phyloP scores from a whole-genome alignment of 1,284 basidiomycete species.

The Golubevia pallescens region DNA sequence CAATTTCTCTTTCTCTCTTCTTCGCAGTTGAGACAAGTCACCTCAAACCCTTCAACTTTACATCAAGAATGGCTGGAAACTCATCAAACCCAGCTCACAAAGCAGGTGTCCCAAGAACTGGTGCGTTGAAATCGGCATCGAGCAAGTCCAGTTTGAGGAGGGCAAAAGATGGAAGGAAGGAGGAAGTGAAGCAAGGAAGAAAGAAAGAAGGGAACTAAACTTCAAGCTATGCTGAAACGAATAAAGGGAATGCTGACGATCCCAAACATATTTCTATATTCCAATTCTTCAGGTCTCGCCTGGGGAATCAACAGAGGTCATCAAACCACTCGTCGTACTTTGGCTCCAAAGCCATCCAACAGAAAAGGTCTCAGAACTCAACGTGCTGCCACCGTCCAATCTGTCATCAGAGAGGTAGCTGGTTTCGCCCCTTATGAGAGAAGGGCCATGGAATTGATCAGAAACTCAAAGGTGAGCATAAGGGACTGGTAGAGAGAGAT shows the following conservation, averaged over 20 bases:
- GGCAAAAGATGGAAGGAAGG: too few relatives aligned
- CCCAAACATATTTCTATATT: too few relatives aligned
- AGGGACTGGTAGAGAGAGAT: too few relatives aligned
- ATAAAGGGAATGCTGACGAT: too few relatives aligned
- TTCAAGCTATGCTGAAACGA: too few relatives aligned
- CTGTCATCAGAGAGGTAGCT: slow-evolving; percentile 67
- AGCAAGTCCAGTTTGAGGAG: slow-evolving; percentile 1
- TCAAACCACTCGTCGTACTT: slow-evolving; percentile 85
- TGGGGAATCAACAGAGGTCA: slow-evolving; percentile 90
- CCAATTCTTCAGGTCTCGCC: too few relatives aligned
- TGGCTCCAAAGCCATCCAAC: slow-evolving; percentile 80
- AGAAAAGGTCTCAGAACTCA: slow-evolving; percentile 85
- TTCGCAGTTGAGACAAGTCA: too few relatives aligned
- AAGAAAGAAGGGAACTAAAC: too few relatives aligned
- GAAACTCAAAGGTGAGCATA: slow-evolving; percentile 76
- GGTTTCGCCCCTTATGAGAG: slow-evolving; percentile 99
- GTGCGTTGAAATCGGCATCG: slow-evolving; percentile 31
- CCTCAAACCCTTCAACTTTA: too few relatives aligned
- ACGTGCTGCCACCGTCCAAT: slow-evolving; percentile 64
- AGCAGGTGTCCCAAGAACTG: slow-evolving; percentile 54
- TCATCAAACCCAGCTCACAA: slow-evolving; percentile 62
- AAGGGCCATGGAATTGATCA: slow-evolving; percentile 96
- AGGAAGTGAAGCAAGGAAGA: too few relatives aligned
- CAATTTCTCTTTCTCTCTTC: too few relatives aligned
- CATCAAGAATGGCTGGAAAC: slow-evolving; percentile 25